Evolutionary conservation across 129 eudicot genomes (phyloP).

Genomic region (Centrapalus pauciflorus): DNA sequence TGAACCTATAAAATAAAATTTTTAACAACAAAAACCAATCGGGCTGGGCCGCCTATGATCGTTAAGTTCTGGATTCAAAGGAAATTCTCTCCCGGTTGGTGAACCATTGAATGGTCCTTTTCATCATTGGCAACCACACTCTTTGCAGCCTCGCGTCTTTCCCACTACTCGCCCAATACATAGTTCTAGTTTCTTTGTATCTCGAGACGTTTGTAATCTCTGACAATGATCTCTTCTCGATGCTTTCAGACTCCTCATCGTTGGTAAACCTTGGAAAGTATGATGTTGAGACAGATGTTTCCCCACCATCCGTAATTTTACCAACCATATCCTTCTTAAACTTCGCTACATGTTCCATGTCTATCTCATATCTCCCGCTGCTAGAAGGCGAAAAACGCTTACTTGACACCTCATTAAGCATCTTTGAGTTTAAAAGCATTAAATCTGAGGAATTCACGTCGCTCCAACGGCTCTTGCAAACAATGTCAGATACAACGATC

Average conservation of each 20-base stretch:
- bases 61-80: conserved; percentile 11
- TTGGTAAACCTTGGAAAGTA: conserved; percentile 1
- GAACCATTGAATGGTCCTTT: conserved; percentile 51
- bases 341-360: conserved; percentile 29
- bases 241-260: conserved; percentile 3
- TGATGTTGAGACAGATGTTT: conserved; percentile 22
- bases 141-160: conserved; percentile 28
- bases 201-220: conserved; percentile 48
- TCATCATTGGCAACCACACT: conserved; percentile 59
- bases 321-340: conserved; percentile 44
- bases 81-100: conserved; percentile 40
- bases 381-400: conserved; percentile 29
- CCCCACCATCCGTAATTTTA: conserved; percentile 11
- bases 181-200: conserved; percentile 27
- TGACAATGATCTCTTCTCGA: conserved; percentile 56
- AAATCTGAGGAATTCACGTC: conserved; percentile 52
- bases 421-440: conserved; percentile 48
- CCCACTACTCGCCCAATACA: conserved; percentile 5
- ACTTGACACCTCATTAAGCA: conserved; percentile 42
- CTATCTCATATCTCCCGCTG: conserved; percentile 31
- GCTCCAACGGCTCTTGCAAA: conserved; percentile 57
- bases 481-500: conserved; percentile 47
- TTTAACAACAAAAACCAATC: background rate
- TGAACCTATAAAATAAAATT: background rate
- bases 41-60: background rate